A percentile compares a stretch with the other conserved stretches of the same genome.
Conservation (phyloP, 2,329 filamentous ascomycete species). For the Microdochium nivale region DNA sequence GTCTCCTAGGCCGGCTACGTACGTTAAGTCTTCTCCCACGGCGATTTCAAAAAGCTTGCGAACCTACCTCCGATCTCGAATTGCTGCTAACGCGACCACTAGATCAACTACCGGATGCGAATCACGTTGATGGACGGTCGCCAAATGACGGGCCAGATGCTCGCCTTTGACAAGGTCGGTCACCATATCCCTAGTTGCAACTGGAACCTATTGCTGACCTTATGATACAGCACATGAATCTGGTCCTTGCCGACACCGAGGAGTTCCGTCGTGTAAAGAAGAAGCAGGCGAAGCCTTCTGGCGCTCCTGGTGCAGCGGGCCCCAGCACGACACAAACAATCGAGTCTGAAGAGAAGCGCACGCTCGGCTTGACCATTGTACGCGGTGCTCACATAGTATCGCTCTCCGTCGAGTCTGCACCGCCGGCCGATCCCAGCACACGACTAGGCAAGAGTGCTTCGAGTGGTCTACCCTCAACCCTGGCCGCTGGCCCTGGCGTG, state of each 20-base stretch:
- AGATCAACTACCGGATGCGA: conserved; percentile 99
- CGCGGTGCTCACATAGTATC: conserved; percentile 93
- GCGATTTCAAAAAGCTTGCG: no score
- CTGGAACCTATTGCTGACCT: conserved; percentile 3
- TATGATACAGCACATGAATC: conserved; percentile 80
- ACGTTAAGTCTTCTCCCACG: conserved; percentile 27
- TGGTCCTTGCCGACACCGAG: conserved; percentile 96
- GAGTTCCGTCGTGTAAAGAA: conserved; percentile 90
- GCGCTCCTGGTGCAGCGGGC: conserved; percentile 54
- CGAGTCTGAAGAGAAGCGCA: conserved; percentile 93
- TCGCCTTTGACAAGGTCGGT: conserved; percentile 91
- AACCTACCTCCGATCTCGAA: background rate
- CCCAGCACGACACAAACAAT: conserved; percentile 54
- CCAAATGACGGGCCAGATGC: conserved; percentile 96
- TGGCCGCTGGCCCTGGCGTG: conserved; percentile 81
- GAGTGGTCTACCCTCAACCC: conserved; percentile 58
- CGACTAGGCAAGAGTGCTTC: conserved; percentile 72
- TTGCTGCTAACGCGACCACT: conserved; percentile 18
- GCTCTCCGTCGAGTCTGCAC: conserved; percentile 89
- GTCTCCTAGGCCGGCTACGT: conserved; percentile 60
- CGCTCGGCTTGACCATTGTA: conserved; percentile 89
- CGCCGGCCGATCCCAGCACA: conserved; percentile 85
- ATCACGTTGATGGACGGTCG: conserved; percentile 91
- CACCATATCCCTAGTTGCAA: background rate
- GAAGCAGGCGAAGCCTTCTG: conserved; percentile 61